A percentile compares a stretch with the other conserved stretches of the same genome.
Evolutionary conservation across 805 yeast species (phyloP).

Genomic region (Candida gorgasii): DNA sequence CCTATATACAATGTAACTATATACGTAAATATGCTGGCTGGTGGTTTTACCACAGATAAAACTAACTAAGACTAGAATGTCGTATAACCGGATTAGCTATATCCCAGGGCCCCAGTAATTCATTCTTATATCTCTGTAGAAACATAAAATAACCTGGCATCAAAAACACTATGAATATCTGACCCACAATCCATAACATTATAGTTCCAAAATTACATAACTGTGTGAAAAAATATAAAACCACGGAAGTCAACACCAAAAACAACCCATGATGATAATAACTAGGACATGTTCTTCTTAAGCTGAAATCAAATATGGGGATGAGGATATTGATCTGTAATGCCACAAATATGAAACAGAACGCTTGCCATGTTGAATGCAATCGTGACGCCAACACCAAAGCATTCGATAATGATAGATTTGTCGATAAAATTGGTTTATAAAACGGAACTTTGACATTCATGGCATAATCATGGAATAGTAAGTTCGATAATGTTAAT

Average conservation of each 20-base stretch:
- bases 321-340: slow-evolving; percentile 70
- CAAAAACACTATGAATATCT: slow-evolving; percentile 49
- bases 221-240: slow-evolving; percentile 27
- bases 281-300: slow-evolving; percentile 37
- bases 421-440: slow-evolving; percentile 70
- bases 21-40: too few relatives aligned
- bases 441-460: slow-evolving; percentile 33
- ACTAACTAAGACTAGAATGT: neutral
- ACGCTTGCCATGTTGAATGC: slow-evolving; percentile 70
- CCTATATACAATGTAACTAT: neutral
- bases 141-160: slow-evolving; percentile 72
- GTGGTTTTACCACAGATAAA: too few relatives aligned
- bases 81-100: slow-evolving; percentile 62
- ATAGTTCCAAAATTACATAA: slow-evolving; percentile 30
- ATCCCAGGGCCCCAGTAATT: slow-evolving; percentile 93
- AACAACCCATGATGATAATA: slow-evolving; percentile 18
- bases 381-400: slow-evolving; percentile 90
- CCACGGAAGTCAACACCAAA: slow-evolving; percentile 24
- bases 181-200: slow-evolving; percentile 51
- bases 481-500: slow-evolving; percentile 67
- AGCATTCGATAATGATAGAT: slow-evolving; percentile 80
- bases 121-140: slow-evolving; percentile 79
- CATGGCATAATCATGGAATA: slow-evolving; percentile 67
- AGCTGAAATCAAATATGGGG: slow-evolving; percentile 66
- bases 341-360: slow-evolving; percentile 76